phyloP scores from a whole-genome alignment of 129 eudicot species.

The Centella asiatica region DNA sequence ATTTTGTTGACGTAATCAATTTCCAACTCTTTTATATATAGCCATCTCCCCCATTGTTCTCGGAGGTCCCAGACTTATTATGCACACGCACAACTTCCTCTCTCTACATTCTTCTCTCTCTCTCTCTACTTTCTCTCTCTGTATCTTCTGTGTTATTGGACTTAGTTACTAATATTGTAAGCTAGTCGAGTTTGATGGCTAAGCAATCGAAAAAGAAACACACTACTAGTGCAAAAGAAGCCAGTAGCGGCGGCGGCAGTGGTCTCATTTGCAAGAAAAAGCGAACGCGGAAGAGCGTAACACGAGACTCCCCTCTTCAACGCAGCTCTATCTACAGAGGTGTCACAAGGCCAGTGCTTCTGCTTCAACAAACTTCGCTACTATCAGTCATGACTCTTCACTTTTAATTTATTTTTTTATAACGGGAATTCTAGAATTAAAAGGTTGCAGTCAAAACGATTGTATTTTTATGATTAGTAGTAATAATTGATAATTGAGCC shows the following conservation, averaged over 20 bases:
- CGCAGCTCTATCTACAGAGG: conserved; percentile 85
- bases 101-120: neutral
- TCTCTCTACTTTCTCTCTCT: neutral
- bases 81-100: neutral
- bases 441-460: too few species aligned
- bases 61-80: conserved; percentile 17
- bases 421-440: too few species aligned
- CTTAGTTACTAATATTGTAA: neutral
- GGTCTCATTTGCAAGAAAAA: conserved; percentile 22
- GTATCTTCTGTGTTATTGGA: too few species aligned
- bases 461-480: too few species aligned
- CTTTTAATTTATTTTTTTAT: neutral
- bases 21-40: neutral
- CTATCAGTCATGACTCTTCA: neutral
- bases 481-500: too few species aligned
- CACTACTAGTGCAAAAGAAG: neutral
- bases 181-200: conserved; percentile 8
- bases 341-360: conserved; percentile 54
- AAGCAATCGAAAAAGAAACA: neutral
- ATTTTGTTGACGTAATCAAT: too few species aligned
- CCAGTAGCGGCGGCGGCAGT: conserved; percentile 3
- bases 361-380: neutral
- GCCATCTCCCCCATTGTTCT: conserved; percentile 7
- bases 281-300: conserved; percentile 56
- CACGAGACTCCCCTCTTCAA: conserved; percentile 69